Conservation (phyloP, 2,329 filamentous ascomycete species). For the Aureobasidium sp. region DNA sequence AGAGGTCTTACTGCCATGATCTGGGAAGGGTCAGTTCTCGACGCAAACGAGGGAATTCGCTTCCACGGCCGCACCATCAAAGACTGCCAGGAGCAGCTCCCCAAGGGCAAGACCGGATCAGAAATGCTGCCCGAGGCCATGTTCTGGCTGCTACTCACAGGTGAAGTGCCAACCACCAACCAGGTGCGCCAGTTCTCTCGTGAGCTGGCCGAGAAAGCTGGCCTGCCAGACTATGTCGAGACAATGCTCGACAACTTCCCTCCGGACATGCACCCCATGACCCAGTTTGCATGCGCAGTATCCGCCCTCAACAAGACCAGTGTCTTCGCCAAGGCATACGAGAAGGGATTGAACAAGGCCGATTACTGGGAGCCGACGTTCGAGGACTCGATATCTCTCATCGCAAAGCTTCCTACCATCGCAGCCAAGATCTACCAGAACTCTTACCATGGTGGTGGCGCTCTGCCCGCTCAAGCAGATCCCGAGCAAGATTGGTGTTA, state of each 20-base stretch:
- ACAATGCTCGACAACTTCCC: slow-evolving; percentile 89
- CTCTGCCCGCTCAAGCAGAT: slow-evolving; percentile 69
- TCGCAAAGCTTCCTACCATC: slow-evolving; percentile 93
- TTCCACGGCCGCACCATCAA: slow-evolving; percentile 98
- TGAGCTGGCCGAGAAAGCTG: slow-evolving; percentile 78
- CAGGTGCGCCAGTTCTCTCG: slow-evolving; percentile 78
- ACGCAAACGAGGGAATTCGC: slow-evolving; percentile 93
- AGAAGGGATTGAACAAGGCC: slow-evolving; percentile 81
- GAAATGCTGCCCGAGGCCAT: slow-evolving; percentile 99
- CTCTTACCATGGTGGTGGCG: slow-evolving; percentile 63
- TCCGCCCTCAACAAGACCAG: slow-evolving; percentile 91
- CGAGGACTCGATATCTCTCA: slow-evolving; percentile 84
- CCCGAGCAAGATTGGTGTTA: slow-evolving; percentile 90
- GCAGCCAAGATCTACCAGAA: slow-evolving; percentile 98
- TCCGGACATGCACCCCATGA: slow-evolving; percentile 91
- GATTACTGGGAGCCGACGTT: slow-evolving; percentile 99
- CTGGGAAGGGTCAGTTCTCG: slow-evolving; percentile 96
- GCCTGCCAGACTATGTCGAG: slow-evolving; percentile 72
- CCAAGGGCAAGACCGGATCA: slow-evolving; percentile 78
- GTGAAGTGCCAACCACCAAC: slow-evolving; percentile 71
- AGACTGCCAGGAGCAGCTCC: slow-evolving; percentile 88
- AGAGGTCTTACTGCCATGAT: slow-evolving; percentile 92
- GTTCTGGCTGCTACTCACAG: slow-evolving; percentile 98
- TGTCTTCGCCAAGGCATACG: slow-evolving; percentile 88
- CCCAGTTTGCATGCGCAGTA: slow-evolving; percentile 90